A percentile compares a stretch with the other conserved stretches of the same genome.
phyloP scores from a whole-genome alignment of 2,329 filamentous ascomycete species.

The Daldinia eschscholtzii region DNA sequence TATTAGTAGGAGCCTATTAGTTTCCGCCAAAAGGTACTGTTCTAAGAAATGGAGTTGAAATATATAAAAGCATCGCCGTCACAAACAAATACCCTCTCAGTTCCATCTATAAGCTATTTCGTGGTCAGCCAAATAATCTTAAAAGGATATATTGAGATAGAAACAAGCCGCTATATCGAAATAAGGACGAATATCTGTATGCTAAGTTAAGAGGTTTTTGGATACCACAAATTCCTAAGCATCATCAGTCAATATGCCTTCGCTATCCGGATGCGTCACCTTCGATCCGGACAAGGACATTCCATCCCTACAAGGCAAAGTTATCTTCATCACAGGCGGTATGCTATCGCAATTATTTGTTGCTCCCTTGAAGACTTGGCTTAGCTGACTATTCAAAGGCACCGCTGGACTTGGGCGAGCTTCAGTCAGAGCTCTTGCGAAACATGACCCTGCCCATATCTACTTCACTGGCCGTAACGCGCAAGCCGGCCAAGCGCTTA shows the following conservation, averaged over 20 bases:
- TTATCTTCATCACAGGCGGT: slow-evolving; percentile 60
- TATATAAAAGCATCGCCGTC: slow-evolving; percentile 12
- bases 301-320: slow-evolving; percentile 54
- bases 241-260: slow-evolving; percentile 27
- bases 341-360: slow-evolving; percentile 9
- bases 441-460: slow-evolving; percentile 63
- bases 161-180: background rate
- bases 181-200: background rate
- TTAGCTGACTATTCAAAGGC: slow-evolving; percentile 31
- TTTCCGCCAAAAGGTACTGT: background rate
- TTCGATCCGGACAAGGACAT: slow-evolving; percentile 55
- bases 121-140: background rate
- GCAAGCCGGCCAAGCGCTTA: slow-evolving; percentile 59
- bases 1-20: background rate
- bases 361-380: background rate
- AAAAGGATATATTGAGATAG: background rate
- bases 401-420: slow-evolving; percentile 60
- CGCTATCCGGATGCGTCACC: slow-evolving; percentile 37
- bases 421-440: slow-evolving; percentile 56
- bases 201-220: background rate
- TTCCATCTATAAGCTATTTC: background rate
- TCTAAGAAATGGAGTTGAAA: background rate
- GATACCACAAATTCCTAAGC: background rate
- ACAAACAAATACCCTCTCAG: background rate
- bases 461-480: slow-evolving; percentile 65